Evolutionary conservation across 1,284 basidiomycete genomes (phyloP), one percentile per base, ranked within the genome.

Genomic region (Golubevia pallescens): DNA sequence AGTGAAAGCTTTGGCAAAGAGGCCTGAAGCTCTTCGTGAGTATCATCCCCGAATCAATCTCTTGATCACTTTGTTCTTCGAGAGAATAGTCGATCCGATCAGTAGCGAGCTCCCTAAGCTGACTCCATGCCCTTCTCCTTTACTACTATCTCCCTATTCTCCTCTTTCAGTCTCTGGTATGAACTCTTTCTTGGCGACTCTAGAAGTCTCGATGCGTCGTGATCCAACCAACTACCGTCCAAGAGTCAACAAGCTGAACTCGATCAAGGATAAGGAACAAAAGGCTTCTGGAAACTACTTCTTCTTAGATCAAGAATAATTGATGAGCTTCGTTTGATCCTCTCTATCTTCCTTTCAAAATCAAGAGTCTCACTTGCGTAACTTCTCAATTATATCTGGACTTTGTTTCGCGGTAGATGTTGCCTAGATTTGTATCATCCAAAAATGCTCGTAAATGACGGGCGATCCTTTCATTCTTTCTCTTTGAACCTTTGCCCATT

Each of bases 231-330:
- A 81, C 66, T 73, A 82, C 70, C 70, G 82, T 13, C 82, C 82
- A 42, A 67, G 82, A 28, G 78, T 85, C 55, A 85, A 85, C 80
- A 85, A 85, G 74, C 70, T 81, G 67, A 79, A 80, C 74, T 79
- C 76, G 62, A 73, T 85, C 66, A 85, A 85, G 72, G 82, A 85
- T 67, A 85, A 85, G 75, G 82, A 85, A 69, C 80, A 84, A 71
- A 84, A 85, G 75, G 67, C 75, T 6, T 74, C 71, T 20, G 81
- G 81, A 56, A 71, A 78, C 58, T 84, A 84, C 76, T 84, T 83
- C 69, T 82, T 85, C 80, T 65, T 84, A 48, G 81, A 78, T 62
- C 77, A 82, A 55, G 60, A 61, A 52, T 61, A 55, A 56, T 28
- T 28, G 28, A 28, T 28, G 28, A 28, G 28, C 28, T 28, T 28